These are phyloP conservation scores for Passiflora organensis DNA, from an alignment of 345 rosid genomes.

Conservation along the genomic window DNA sequence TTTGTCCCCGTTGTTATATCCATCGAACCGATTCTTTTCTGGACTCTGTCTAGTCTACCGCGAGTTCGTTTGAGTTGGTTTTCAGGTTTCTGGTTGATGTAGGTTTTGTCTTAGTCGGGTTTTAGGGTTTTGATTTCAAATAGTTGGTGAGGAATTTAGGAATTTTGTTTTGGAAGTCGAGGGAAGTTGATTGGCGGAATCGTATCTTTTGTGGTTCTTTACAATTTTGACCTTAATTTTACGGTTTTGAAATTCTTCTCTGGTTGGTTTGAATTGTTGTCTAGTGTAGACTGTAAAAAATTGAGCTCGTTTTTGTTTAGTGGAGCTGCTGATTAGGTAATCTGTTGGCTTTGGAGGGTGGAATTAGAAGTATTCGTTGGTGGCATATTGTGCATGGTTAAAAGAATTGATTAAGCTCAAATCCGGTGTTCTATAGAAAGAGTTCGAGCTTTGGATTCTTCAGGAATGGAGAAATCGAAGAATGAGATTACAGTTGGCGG, in stretches of 20 bases:
- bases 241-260: no score
- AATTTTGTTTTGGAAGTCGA: background rate
- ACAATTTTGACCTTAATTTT: background rate
- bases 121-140: constrained; percentile 21
- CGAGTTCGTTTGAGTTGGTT: constrained; percentile 1
- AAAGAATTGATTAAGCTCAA: background rate
- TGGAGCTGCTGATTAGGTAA: constrained; percentile 15
- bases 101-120: constrained; percentile 5
- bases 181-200: background rate
- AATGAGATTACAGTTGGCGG: constrained; percentile 70
- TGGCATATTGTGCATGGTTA: background rate
- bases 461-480: constrained; percentile 26
- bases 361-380: background rate
- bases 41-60: background rate
- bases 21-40: background rate
- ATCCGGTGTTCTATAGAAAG: constrained; percentile 3
- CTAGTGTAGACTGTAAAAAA: background rate
- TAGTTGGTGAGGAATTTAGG: constrained; percentile 2
- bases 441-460: background rate
- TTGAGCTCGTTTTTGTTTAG: background rate
- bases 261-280: no score
- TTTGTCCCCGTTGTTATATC: background rate
- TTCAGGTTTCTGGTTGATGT: constrained; percentile 28
- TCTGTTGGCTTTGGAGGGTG: constrained; percentile 19
- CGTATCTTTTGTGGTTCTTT: background rate